These are phyloP conservation scores for Suillus subaureus DNA, from an alignment of 768 basidiomycete species.

Conservation along the genomic window DNA sequence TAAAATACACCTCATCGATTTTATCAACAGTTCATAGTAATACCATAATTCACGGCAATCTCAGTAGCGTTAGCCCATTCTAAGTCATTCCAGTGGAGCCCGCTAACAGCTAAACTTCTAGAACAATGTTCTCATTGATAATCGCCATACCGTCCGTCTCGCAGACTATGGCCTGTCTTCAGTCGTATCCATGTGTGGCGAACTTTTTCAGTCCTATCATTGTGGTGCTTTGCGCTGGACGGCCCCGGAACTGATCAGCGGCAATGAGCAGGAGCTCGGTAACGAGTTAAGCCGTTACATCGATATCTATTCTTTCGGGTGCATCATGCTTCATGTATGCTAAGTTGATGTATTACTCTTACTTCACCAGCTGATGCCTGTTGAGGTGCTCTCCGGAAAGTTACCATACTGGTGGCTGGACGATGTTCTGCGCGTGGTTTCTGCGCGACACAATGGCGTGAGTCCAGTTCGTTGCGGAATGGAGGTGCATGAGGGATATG, in stretches of 20 bases:
- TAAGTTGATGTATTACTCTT: constrained; percentile 20
- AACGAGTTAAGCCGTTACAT: constrained; percentile 15
- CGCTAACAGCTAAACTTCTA: not conserved
- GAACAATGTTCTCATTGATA: constrained; percentile 36
- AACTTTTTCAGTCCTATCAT: not conserved
- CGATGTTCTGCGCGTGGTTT: not conserved
- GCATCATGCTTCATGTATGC: constrained; percentile 30
- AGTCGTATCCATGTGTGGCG: constrained; percentile 20
- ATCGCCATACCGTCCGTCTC: constrained; percentile 37
- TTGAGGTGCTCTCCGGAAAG: not conserved
- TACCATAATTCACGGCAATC: constrained; percentile 9
- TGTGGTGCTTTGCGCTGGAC: constrained; percentile 45
- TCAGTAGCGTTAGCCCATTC: constrained; percentile 9
- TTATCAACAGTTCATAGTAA: constrained; percentile 8
- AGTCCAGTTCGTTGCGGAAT: not conserved
- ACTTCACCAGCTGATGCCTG: constrained; percentile 17
- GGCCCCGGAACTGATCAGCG: constrained; percentile 38
- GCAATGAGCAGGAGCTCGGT: not conserved
- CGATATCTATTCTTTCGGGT: constrained; percentile 49
- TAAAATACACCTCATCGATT: not conserved
- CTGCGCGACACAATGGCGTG: constrained; percentile 2
- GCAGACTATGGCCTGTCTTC: constrained; percentile 48
- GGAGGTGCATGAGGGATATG: not conserved
- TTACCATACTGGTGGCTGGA: constrained; percentile 5
- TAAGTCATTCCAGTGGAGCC: not conserved